Evolutionary conservation across 192 early-diverging fungal species (phyloP), one percentile per base, ranked within the genome.

Genomic region (Gonapodya prolifera): DNA sequence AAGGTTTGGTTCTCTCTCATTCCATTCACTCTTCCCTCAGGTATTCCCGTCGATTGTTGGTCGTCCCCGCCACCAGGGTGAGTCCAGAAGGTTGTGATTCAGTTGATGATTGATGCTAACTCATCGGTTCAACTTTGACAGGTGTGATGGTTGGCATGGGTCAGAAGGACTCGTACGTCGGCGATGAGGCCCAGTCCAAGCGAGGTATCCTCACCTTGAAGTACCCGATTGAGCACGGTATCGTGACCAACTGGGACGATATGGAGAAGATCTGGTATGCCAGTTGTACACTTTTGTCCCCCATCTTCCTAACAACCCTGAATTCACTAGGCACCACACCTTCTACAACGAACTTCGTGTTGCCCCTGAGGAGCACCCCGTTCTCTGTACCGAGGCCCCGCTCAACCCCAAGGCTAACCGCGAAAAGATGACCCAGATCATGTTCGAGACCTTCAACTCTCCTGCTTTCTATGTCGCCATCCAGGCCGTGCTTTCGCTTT

Each of bases 221-320:
- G 79, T 90, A 90, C 85, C 90, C 90, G 35, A 91, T 91, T 79
- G 89, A 91, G 82, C 88, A 90, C 86, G 90, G 90, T 77, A 90
- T 91, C 80, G 90, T 91, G 80, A 90, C 84, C 81, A 91, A 91
- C 89, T 91, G 90, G 90, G 90, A 91, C 79, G 90, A 91, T 80
- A 91, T 91, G 90, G 88, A 91, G 79, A 90, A 90, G 84, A 89
- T 91, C 79, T 91, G 90, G 87, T 82, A 78, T 80, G 28, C 0
- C 34, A 16, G 16, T 69, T 8, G 2, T 28, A 80, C 23, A 28
- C 32, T 35, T 77, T 75, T 75, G 23, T 23, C 23, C 45, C 23
- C 45, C 45, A 29, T 75, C 13, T 70, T 13, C 16, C 36, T 2
- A 77, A 30, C 2, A 79, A 45, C 45, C 23, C 34, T n/a, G 34